Evolutionary conservation across 208 protist genomes (phyloP).

Genomic region (Leishmania aethiopica): DNA sequence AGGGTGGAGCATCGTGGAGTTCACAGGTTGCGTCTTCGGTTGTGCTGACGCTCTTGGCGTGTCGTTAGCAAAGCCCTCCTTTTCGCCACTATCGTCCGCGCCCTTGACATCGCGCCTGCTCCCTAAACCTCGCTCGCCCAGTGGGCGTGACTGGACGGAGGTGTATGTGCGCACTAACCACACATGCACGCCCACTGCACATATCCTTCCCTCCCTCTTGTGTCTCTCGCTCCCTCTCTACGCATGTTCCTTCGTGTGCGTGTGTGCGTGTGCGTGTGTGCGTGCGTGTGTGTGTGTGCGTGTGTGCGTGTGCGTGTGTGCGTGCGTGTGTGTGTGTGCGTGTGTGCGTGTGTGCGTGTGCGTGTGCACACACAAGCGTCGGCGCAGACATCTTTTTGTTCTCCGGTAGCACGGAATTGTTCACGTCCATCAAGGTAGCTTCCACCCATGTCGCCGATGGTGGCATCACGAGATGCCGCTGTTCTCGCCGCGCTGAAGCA

Average conservation of each 20-base stretch:
- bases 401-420: neutral
- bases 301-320: no score
- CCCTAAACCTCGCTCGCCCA: no score
- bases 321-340: neutral
- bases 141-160: no score
- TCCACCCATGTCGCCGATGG: neutral
- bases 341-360: neutral
- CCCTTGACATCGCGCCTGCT: neutral
- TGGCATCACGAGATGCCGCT: slow-evolving; percentile 17
- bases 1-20: neutral
- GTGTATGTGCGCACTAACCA: neutral
- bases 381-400: neutral
- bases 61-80: neutral
- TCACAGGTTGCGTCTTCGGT: neutral
- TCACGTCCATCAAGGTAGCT: neutral
- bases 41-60: neutral
- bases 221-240: slow-evolving; percentile 12
- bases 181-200: neutral
- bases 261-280: neutral
- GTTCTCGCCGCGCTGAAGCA: slow-evolving; percentile 33
- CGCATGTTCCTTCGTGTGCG: neutral
- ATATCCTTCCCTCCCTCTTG: neutral
- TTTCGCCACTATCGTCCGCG: neutral
- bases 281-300: no score
- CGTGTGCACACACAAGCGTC: neutral